phyloP scores from a whole-genome alignment of 83 land plant genomes.

The Picea mariana region DNA sequence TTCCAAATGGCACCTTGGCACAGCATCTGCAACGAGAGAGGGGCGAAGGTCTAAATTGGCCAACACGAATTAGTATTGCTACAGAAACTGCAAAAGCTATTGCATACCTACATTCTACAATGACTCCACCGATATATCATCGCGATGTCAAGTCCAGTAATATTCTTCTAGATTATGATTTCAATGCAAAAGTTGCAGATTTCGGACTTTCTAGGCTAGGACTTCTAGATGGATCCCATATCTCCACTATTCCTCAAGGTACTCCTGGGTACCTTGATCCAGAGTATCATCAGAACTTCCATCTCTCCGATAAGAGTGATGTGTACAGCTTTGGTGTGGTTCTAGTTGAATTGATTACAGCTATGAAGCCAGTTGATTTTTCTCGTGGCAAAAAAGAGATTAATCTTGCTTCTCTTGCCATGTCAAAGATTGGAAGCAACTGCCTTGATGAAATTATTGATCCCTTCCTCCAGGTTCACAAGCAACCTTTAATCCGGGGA shows the following conservation, averaged over 20 bases:
- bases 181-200: conserved; percentile 35
- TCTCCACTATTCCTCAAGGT: conserved; percentile 41
- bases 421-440: conserved; percentile 20
- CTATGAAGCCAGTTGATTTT: conserved; percentile 21
- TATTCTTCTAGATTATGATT: conserved; percentile 35
- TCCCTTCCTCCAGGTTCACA: conserved; percentile 19
- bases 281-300: conserved; percentile 34
- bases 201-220: conserved; percentile 38
- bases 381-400: conserved; percentile 22
- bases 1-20: conserved; percentile 38
- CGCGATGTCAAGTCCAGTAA: conserved; percentile 45
- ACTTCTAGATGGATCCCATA: conserved; percentile 28
- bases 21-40: conserved; percentile 30
- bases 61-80: conserved; percentile 23
- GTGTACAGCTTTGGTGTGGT: conserved; percentile 47
- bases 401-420: conserved; percentile 23
- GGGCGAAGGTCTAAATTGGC: conserved; percentile 18
- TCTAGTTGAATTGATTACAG: conserved; percentile 33
- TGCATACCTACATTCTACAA: conserved; percentile 29
- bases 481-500: conserved; percentile 12
- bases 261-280: conserved; percentile 50
- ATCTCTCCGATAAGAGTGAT: conserved; percentile 38
- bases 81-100: conserved; percentile 37
- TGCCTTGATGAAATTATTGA: conserved; percentile 32
- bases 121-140: conserved; percentile 33